A percentile compares a stretch with the other conserved stretches of the same genome.
Evolutionary conservation across 306 rosid genomes (phyloP).

Genomic region (Glycine latifolia): DNA sequence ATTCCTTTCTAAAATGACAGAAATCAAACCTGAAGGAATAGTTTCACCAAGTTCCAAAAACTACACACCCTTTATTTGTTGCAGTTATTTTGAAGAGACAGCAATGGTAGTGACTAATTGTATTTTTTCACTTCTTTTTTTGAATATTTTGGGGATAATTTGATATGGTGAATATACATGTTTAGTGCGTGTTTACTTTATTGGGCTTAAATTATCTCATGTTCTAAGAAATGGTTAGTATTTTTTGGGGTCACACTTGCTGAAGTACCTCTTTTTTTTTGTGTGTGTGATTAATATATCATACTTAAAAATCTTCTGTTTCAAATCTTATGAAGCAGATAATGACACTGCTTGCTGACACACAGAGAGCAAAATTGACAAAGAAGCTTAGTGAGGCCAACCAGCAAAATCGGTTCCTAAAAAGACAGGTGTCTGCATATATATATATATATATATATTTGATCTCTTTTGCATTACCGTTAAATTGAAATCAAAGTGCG

Average conservation of each 20-base stretch:
- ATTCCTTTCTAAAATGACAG: conserved; percentile 20
- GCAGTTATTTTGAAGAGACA: neutral
- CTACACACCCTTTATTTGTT: neutral
- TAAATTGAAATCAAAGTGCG: conserved; percentile 33
- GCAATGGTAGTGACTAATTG: neutral
- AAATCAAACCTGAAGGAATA: neutral
- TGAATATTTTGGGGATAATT: conserved; percentile 3
- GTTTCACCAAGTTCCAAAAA: conserved; percentile 3
- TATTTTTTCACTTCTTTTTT: conserved; percentile 4
- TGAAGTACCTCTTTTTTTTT: neutral
- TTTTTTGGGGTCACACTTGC: conserved; percentile 5
- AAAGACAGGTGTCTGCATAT: conserved; percentile 76
- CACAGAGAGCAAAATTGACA: conserved; percentile 68
- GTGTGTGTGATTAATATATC: conserved; percentile 9
- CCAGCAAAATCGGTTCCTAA: conserved; percentile 88
- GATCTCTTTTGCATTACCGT: conserved; percentile 29
- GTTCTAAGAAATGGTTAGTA: neutral
- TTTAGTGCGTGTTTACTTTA: neutral
- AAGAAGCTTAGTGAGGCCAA: conserved; percentile 95
- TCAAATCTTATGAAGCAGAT: conserved; percentile 55
- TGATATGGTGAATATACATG: conserved; percentile 3
- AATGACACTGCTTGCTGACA: conserved; percentile 70
- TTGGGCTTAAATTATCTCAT: conserved; percentile 8
- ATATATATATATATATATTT: neutral
- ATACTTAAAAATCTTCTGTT: conserved; percentile 31